These are phyloP conservation scores for Diutina scorzettiae DNA, from an alignment of 1,139 yeast species.

Conservation along the genomic window DNA sequence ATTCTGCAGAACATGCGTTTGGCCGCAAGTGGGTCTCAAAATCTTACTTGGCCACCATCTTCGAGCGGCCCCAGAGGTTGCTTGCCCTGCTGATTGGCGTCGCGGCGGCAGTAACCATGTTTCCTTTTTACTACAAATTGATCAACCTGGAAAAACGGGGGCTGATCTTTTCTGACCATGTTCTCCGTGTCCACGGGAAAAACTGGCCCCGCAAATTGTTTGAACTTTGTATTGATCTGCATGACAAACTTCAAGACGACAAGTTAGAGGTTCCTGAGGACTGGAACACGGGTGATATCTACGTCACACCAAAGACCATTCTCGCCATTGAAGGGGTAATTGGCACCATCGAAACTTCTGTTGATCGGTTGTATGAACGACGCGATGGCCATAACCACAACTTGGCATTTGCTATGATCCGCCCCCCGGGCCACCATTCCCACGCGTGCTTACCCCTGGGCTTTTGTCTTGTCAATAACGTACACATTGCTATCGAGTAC, in stretches of 20 bases:
- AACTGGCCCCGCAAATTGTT: conserved; percentile 58
- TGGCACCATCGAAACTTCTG: conserved; percentile 66
- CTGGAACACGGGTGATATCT: conserved; percentile 82
- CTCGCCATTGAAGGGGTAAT: conserved; percentile 70
- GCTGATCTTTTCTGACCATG: conserved; percentile 45
- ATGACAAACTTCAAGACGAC: conserved; percentile 39
- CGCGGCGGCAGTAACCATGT: conserved; percentile 63
- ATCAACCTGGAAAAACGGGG: conserved; percentile 36
- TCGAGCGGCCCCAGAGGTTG: conserved; percentile 75
- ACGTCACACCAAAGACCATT: conserved; percentile 54
- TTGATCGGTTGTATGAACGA: conserved; percentile 36
- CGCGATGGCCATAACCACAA: conserved; percentile 24
- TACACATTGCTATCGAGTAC: conserved; percentile 72
- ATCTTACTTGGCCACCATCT: conserved; percentile 55
- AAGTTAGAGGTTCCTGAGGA: conserved; percentile 66
- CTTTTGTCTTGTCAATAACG: conserved; percentile 76
- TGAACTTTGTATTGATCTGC: conserved; percentile 49
- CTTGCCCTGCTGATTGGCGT: conserved; percentile 70
- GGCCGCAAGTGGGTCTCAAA: conserved; percentile 71
- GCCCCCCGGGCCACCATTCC: conserved; percentile 92
- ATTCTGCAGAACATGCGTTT: conserved; percentile 56
- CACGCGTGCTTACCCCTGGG: conserved; percentile 79
- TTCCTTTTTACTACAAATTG: conserved; percentile 48
- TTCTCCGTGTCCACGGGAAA: conserved; percentile 60
- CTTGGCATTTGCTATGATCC: conserved; percentile 55